Base-by-base conservation (phyloP, 2,329 filamentous ascomycete species). In the Aspergillus fijiensis region DNA sequence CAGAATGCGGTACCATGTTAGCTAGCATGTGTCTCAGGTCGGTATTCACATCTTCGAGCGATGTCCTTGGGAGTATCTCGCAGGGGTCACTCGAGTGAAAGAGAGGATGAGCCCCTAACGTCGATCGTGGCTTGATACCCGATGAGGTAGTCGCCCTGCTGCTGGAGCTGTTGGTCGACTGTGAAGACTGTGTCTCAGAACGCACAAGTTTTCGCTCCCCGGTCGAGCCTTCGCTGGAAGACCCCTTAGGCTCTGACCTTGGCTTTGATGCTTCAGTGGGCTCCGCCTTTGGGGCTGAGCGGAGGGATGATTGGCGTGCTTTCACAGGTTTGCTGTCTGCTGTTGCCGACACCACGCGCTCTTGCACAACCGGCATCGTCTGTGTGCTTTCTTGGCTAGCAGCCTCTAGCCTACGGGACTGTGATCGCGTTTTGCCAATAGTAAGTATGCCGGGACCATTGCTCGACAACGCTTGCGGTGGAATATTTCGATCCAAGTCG, bases 391-490 rank as follows among this genome's bases (percentile, higher is more conserved):
- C 69, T 57, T 70, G 66, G n/a, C 60, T 66, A 11, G 70, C 70
- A 10, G 72, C 69, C 60, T 76, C 74, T 45, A 76, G 62, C 51
- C 70, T 69, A 23, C 74, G 73, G 31, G 76, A 77, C 60, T 78
- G 76, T 14, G 76, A 77, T 29, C 76, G 72, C 19, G 76, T 79
- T 63, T 77, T 77, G n/a, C 74, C 75, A 54, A 76, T 71, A 5
- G 71, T 75, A 49, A 78, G 61, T 29, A 69, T 70, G 6, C 63
- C 71, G 19, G 71, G 69, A 47, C 68, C 70, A 45, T 70, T 75
- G n/a, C 58, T 70, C 3, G 73, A 69, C 60, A 70, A 60, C 39
- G 74, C 62, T 25, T 66, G 65, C 5, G 71, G 67, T 25, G 59
- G 65, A 11, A 66, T 58, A 14, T 68, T 68, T 16, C 59, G 65